Conservation (phyloP, 768 basidiomycete genomes). For the Agrocybe chaxingu region DNA sequence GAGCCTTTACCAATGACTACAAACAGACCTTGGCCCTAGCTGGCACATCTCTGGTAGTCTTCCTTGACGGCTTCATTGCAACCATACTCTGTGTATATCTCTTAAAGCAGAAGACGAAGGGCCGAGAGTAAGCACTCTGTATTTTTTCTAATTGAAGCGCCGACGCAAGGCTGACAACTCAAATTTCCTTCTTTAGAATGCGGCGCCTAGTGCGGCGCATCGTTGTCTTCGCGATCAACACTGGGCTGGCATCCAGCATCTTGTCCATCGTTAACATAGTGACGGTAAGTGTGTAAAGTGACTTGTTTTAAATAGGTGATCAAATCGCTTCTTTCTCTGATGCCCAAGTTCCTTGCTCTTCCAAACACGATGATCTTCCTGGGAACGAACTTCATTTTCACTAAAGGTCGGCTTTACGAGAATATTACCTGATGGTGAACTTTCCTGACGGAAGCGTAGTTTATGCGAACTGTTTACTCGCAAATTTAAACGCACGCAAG, state of each 20-base stretch:
- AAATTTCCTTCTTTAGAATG: background rate
- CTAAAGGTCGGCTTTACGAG: constrained; percentile 8
- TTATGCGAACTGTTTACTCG: constrained; percentile 19
- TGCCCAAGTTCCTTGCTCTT: constrained; percentile 12
- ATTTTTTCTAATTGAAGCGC: background rate
- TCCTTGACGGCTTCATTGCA: constrained; percentile 10
- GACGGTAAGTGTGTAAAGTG: constrained; percentile 4
- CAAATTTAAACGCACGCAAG: constrained; percentile 16
- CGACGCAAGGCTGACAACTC: background rate
- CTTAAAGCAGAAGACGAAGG: constrained; percentile 7
- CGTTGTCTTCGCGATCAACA: constrained; percentile 12
- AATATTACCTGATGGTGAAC: too few relatives aligned
- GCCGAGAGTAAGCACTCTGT: constrained; percentile 2
- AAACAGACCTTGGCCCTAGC: constrained; percentile 11
- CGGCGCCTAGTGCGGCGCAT: constrained; percentile 4
- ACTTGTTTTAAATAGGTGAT: too few relatives aligned
- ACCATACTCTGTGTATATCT: constrained; percentile 13
- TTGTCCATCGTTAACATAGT: constrained; percentile 12
- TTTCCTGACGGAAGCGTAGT: constrained; percentile 3
- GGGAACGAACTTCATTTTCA: constrained; percentile 14
- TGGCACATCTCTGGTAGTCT: constrained; percentile 9
- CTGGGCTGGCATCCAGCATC: constrained; percentile 11
- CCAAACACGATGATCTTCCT: constrained; percentile 17
- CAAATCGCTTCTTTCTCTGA: background rate
- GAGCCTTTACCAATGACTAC: background rate